A percentile compares a stretch with the other conserved stretches of the same genome.
Evolutionary conservation across 306 rosid genomes (phyloP).

Genomic region (Malus sylvestris): DNA sequence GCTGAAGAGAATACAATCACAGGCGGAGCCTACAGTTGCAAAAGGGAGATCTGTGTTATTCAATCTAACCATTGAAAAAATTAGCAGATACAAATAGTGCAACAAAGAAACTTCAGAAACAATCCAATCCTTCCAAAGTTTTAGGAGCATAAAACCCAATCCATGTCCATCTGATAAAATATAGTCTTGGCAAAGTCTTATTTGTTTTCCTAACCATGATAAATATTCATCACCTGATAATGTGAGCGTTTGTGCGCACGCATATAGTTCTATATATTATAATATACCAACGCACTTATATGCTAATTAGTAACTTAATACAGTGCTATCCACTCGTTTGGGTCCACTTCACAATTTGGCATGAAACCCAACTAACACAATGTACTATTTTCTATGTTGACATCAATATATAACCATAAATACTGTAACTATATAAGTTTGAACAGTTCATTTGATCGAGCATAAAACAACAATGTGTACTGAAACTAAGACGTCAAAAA

Average conservation of each 20-base stretch:
- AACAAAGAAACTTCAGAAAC: background rate
- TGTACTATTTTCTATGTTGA: background rate
- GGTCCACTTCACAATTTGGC: background rate
- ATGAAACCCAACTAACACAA: background rate
- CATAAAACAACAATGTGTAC: background rate
- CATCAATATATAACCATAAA: background rate
- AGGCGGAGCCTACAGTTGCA: conserved; percentile 77
- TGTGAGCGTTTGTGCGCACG: background rate
- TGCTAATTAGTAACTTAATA: too few relatives aligned
- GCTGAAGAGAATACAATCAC: conserved; percentile 86
- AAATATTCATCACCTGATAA: background rate
- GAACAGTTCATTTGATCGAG: background rate
- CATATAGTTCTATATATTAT: too few relatives aligned
- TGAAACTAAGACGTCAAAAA: background rate
- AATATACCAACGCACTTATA: too few relatives aligned
- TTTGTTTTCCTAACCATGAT: background rate
- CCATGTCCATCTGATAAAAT: background rate
- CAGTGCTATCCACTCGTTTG: too few relatives aligned
- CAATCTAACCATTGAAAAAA: background rate
- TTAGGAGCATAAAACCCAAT: background rate
- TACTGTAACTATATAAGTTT: background rate
- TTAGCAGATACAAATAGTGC: background rate
- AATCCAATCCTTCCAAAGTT: background rate
- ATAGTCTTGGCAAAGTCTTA: background rate
- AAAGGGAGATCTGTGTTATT: background rate